Conservation (phyloP, 1,139 yeast genomes). For the Yamadazyma aaseri region DNA sequence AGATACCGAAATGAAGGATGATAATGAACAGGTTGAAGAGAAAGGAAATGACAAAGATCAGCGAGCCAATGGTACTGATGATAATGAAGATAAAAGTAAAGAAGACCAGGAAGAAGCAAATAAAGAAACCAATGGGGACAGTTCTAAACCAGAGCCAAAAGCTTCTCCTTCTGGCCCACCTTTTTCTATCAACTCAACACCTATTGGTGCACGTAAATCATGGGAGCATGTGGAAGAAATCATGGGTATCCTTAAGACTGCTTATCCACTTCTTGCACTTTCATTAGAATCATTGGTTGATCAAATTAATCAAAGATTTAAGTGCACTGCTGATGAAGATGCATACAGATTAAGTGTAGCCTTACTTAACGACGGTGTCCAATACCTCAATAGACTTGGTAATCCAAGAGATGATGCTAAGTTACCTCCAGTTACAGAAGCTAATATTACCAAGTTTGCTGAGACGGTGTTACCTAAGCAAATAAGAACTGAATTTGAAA, state of each 20-base stretch:
- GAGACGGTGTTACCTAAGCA: conserved; percentile 91
- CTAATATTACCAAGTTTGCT: conserved; percentile 85
- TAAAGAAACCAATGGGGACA: conserved; percentile 2
- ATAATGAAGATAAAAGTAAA: conserved; percentile 1
- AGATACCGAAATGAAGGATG: conserved; percentile 1
- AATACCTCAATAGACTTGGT: conserved; percentile 77
- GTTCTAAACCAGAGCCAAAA: conserved; percentile 3
- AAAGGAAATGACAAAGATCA: neutral
- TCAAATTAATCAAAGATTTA: conserved; percentile 91
- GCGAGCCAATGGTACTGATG: neutral
- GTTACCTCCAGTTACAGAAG: conserved; percentile 89
- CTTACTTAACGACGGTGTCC: conserved; percentile 88
- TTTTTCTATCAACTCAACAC: conserved; percentile 6
- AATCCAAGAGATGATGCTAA: conserved; percentile 86
- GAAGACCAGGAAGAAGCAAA: conserved; percentile 3
- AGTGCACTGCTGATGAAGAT: conserved; percentile 94
- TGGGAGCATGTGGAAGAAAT: conserved; percentile 96
- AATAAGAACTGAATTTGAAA: conserved; percentile 86
- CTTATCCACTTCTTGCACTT: conserved; percentile 89
- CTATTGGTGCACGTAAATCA: conserved; percentile 55
- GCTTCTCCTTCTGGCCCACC: conserved; percentile 3
- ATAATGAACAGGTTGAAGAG: conserved; percentile 9
- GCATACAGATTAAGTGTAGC: conserved; percentile 93
- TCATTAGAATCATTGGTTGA: conserved; percentile 94
- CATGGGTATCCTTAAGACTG: conserved; percentile 92